Evolutionary conservation across 768 basidiomycete genomes (phyloP), one percentile per base, ranked within the genome.

Genomic region (Agaricus subrufescens): DNA sequence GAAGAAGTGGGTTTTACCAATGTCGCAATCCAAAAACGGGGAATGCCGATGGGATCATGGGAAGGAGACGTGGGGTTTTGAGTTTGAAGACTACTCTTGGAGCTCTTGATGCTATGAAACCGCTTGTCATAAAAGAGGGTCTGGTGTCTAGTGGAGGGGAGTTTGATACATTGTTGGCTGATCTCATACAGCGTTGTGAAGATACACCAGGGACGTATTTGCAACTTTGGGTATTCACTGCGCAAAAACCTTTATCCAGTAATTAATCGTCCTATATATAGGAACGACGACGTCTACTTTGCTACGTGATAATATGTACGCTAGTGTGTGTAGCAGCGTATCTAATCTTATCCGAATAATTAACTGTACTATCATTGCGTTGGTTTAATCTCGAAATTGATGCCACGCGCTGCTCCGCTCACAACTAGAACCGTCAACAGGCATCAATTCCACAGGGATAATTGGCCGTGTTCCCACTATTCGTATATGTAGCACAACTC

Each of bases 121-220:
- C 23, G 25, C 54, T 50, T 15, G 55, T 60, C 12, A 43, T 60
- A 15, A 46, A 43, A 15, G 59, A 51, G 37, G 55, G 55, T 34
- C 8, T 60, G 23, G 55, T 60, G 2, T 30, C 23, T 8, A 51
- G 44, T 2, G 56, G 49, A 30, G 50, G 56, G 45, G 55, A 56
- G 40, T 60, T 49, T 44, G 59, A 60, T 47, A 50, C 45, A 15
- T 5, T 49, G 34, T 6, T 34, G 34, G 34, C 34, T 8, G 34
- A 34, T 8, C 12, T 29, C 53, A n/a, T 27, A 43, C 4, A 55
- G 52, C 14, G 2, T 60, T n/a, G 40, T 19, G 51, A 56, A 6
- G 47, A 56, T 15, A 54, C 45, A 12, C 53, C 53, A 10, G 53
- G 42, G 38, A 47, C 53, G 15, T 54, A 54, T 46, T n/a, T 29